Base-by-base conservation (phyloP, 2,329 filamentous ascomycete genomes). In the Claviceps arundinis region DNA sequence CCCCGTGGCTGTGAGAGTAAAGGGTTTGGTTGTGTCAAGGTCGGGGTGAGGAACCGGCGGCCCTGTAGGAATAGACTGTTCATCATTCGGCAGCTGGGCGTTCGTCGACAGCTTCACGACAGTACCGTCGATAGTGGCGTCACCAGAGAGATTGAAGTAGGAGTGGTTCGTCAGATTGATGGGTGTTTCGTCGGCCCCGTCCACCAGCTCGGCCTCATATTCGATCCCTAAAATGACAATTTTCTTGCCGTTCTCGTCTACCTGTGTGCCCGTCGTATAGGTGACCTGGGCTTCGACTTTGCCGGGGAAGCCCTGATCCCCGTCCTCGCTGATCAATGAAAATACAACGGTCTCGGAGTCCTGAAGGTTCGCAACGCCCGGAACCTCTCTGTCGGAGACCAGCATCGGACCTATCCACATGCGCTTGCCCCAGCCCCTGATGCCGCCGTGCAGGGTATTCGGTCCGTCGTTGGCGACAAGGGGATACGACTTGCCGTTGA, bases 141-240 rank as follows among this genome's bases (percentile, higher is more conserved):
- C 69, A 59, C 74, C 74, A 3, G 73, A 70, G 37, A 84, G 74
- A 68, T 85, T 84, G 68, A 85, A 85, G 71, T 85, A 85, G 41
- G 88, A 94, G 73, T 98, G 91, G 72, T 97, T 98, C 48, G 93
- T 97, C 70, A 97, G 78, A 70, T 90, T 94, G 65, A 97, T 80
- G 43, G 83, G 83, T 0, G 91, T 97, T 75, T 96, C 91, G n/a
- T 90, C 82, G 13, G 83, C 84, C 48, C 85, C 84, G 3, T 78
- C 84, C 3, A 89, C 76, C 47, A 97, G 75, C 67, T 88, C 81
- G 19, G 86, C 89, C 73, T 95, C 87, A 65, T 94, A 97, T 67
- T 97, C 93, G 48, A 94, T 87, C 52, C 83, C 83, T 53, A 97
- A 70, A 19, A 93, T 80, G 1, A 80, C 81, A 56, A 84, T 82